Conservation (phyloP, 805 yeast species). For the Saccharomycopsis sp. region DNA sequence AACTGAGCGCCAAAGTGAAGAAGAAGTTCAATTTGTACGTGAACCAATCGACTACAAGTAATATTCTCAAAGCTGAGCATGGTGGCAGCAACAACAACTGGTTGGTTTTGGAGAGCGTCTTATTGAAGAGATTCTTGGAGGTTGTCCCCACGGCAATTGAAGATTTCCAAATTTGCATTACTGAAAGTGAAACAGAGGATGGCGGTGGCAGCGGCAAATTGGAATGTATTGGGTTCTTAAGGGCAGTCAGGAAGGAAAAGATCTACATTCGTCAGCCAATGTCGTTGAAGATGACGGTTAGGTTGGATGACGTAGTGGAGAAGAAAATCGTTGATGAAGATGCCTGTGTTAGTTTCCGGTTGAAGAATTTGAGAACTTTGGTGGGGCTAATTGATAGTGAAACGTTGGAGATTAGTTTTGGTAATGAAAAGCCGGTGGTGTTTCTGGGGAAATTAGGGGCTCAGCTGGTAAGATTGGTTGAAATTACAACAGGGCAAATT, state of each 20-base stretch:
- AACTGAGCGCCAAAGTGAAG: background rate
- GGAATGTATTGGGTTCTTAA: constrained; percentile 17
- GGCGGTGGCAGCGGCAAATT: no score
- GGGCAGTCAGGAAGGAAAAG: constrained; percentile 18
- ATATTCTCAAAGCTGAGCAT: background rate
- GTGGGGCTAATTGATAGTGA: constrained; percentile 1
- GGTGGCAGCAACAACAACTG: background rate
- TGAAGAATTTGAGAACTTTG: constrained; percentile 16
- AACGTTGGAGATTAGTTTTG: background rate
- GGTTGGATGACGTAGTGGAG: constrained; percentile 6
- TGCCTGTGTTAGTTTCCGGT: constrained; percentile 14
- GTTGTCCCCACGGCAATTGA: constrained; percentile 12
- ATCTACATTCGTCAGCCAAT: constrained; percentile 21
- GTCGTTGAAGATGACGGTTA: constrained; percentile 18
- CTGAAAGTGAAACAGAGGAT: constrained; percentile 2
- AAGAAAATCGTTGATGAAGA: constrained; percentile 5
- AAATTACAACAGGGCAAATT: no score
- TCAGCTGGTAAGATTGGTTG: background rate
- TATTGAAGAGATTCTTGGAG: constrained; percentile 18
- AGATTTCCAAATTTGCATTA: constrained; percentile 20
- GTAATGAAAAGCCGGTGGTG: background rate
- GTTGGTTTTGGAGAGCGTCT: constrained; percentile 12
- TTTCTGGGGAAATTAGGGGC: no score
- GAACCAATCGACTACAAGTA: background rate
- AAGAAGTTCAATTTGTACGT: background rate